phyloP scores from a whole-genome alignment of 2,329 filamentous ascomycete genomes.

The Colletotrichum spaethianum region DNA sequence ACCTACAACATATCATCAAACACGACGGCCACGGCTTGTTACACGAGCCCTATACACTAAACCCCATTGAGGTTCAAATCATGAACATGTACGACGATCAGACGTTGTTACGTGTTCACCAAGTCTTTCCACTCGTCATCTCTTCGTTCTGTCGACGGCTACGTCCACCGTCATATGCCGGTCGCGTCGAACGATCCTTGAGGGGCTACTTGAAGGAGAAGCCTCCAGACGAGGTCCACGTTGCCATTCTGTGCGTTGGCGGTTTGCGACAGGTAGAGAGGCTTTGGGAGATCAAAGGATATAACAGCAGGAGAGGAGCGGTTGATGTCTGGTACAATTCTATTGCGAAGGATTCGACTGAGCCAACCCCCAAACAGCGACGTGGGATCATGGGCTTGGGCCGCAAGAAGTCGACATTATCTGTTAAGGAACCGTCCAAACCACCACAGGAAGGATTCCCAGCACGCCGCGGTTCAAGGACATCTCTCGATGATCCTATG shows the following conservation, averaged over 20 bases:
- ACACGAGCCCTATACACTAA: constrained; percentile 69
- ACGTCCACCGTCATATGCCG: constrained; percentile 75
- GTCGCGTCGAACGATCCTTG: constrained; percentile 72
- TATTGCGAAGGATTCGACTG: constrained; percentile 61
- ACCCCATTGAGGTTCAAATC: constrained; percentile 73
- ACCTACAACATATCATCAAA: constrained; percentile 69
- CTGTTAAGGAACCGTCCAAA: constrained; percentile 50
- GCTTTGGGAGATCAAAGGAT: constrained; percentile 77
- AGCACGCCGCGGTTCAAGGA: constrained; percentile 21
- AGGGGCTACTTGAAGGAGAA: constrained; percentile 75
- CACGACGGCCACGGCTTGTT: constrained; percentile 66
- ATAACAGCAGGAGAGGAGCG: constrained; percentile 70
- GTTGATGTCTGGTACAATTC: constrained; percentile 73
- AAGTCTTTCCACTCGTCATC: constrained; percentile 75
- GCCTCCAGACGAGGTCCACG: constrained; percentile 74
- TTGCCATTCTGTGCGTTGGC: constrained; percentile 72
- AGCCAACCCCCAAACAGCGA: constrained; percentile 62
- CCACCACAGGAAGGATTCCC: constrained; percentile 35
- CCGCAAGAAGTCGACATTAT: constrained; percentile 69
- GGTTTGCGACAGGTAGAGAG: constrained; percentile 74
- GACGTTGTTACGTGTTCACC: constrained; percentile 73
- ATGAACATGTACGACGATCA: constrained; percentile 77
- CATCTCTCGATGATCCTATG: constrained; percentile 20
- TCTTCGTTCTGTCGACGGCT: constrained; percentile 75
- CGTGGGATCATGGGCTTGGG: constrained; percentile 68